A percentile compares a stretch with the other conserved stretches of the same genome.
phyloP scores from a whole-genome alignment of 2,329 filamentous ascomycete species.

The Paramyrothecium roridum region DNA sequence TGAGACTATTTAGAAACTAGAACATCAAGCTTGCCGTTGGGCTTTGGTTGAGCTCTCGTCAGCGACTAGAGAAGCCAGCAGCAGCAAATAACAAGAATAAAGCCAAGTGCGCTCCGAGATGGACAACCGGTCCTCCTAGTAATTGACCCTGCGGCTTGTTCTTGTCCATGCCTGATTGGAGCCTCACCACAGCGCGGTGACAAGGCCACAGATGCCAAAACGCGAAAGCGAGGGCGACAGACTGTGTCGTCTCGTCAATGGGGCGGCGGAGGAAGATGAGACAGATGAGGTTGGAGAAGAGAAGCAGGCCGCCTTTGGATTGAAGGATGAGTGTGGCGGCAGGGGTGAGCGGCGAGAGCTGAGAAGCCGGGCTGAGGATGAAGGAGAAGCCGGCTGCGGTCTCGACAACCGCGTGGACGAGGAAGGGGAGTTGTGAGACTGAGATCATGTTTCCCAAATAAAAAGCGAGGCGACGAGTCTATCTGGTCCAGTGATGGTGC shows the following conservation, averaged over 20 bases:
- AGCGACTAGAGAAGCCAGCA: constrained; percentile 9
- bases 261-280: constrained; percentile 28
- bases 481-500: too few relatives aligned
- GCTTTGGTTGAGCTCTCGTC: too few relatives aligned
- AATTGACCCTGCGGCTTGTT: constrained; percentile 15
- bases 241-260: constrained; percentile 25
- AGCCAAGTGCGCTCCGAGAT: constrained; percentile 38
- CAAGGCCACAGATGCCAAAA: constrained; percentile 48
- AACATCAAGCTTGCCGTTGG: background rate
- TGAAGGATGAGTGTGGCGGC: constrained; percentile 40
- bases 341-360: constrained; percentile 36
- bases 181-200: constrained; percentile 35
- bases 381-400: constrained; percentile 43
- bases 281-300: constrained; percentile 41
- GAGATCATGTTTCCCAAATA: constrained; percentile 5
- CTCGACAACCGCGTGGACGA: constrained; percentile 34
- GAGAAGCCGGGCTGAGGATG: constrained; percentile 35
- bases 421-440: constrained; percentile 26
- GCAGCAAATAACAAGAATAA: constrained; percentile 33
- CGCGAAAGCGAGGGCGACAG: constrained; percentile 37
- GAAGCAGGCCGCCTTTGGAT: constrained; percentile 44
- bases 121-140: constrained; percentile 43
- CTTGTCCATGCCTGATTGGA: constrained; percentile 17
- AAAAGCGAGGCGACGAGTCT: too few relatives aligned
- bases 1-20: constrained; percentile 50